Evolutionary conservation across 2,329 filamentous ascomycete genomes (phyloP), one percentile per base, ranked within the genome.

Genomic region (Thielaviopsis euricoi): DNA sequence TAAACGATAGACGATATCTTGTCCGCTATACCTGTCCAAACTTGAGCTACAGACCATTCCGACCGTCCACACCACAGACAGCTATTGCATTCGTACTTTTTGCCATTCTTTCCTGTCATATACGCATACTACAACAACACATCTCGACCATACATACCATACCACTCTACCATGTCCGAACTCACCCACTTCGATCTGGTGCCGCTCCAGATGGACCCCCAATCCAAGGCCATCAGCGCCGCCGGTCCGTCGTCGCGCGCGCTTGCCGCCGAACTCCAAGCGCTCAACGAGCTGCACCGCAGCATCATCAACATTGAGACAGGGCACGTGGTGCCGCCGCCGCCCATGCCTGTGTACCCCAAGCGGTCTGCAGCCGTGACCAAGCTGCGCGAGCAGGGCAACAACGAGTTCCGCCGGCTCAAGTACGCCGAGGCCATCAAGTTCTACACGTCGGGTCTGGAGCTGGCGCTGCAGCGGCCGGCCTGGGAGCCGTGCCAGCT

Each of bases 311-410:
- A 64, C 10, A 79, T 89, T 64, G 77, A 81, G 51, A 70, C 74
- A 29, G 80, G 85, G 6, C 77, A 80, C 60, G 77, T 73, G 53
- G 75, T 89, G 21, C 91, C 91, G 0, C 89, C 90, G 5, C 86
- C 91, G 0, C 93, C 93, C 0, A 79, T 95, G 49, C 90, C 90
- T 60, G 85, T 96, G 62, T 94, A 95, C 76, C 90, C 89, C 55
- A 95, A 96, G 74, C 88, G 91, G 67, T 84, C 80, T 63, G 89
- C 87, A 40, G 83, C 90, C 68, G 86, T 98, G 71, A 81, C 77
- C 71, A 97, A 97, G 74, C 83, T 97, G 63, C 87, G 89, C 68
- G 93, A 97, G 69, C 80, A 79, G 59, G 91, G 89, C 66, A 95
- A 95, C 75, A 74, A 74, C 60, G 82, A 87, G 64, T 91, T 87